A percentile compares a stretch with the other conserved stretches of the same genome.
phyloP scores from a whole-genome alignment of 257 asterid genomes.

The Solanum ossicruentum region DNA sequence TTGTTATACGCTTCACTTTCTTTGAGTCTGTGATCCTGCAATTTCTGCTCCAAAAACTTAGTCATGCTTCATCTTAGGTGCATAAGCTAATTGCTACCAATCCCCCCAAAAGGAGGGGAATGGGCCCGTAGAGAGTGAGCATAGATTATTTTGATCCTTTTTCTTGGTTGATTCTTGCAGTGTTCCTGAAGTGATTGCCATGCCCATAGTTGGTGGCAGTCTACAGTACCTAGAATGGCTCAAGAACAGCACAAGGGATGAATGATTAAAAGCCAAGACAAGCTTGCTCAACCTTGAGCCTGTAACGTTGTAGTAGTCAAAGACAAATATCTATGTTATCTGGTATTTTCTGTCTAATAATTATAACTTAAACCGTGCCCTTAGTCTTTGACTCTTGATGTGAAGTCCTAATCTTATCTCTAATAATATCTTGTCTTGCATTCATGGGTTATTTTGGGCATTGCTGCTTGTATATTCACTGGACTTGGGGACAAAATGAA shows the following conservation, averaged over 20 bases:
- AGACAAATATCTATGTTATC: not conserved
- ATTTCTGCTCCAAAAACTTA: not conserved
- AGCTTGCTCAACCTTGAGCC: not conserved
- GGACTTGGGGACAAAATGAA: not conserved
- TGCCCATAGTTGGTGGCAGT: slow-evolving; percentile 86
- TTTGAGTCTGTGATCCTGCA: not conserved
- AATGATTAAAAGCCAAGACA: not conserved
- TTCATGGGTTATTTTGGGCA: not conserved
- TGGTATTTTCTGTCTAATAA: not conserved
- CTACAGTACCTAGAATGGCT: slow-evolving; percentile 75
- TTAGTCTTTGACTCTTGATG: not conserved
- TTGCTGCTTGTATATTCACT: not conserved
- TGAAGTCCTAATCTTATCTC: not conserved
- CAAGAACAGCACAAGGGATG: slow-evolving; percentile 59
- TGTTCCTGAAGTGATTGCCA: slow-evolving; percentile 87
- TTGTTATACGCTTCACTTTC: not conserved
- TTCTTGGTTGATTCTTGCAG: slow-evolving; percentile 16
- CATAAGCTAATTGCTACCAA: not conserved
- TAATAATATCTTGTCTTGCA: not conserved
- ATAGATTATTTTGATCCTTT: not conserved
- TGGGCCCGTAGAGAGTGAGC: not conserved
- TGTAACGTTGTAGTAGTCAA: not conserved
- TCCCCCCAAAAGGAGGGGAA: not conserved
- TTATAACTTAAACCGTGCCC: not conserved
- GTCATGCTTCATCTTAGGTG: not conserved